Base-by-base conservation (phyloP, 2,329 filamentous ascomycete species). In the Clonostachys rosea region DNA sequence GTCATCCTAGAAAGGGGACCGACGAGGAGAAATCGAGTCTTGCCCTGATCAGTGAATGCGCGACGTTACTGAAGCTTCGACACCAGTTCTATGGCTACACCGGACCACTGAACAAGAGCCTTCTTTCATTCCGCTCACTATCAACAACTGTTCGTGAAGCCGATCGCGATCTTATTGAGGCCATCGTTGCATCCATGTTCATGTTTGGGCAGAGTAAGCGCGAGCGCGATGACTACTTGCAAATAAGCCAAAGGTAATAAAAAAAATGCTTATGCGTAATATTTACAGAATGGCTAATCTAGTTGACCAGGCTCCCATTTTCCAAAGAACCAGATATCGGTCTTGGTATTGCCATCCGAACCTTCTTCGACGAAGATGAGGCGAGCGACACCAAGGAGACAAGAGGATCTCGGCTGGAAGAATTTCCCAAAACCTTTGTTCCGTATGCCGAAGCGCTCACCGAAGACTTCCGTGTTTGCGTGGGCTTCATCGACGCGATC, bases 81-180 rank as follows among this genome's bases (percentile, higher is more conserved):
- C 94, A 99, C 63, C 81, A 89, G 56, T 77, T 80, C 5, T 91
- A 92, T 56, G 94, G 94, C 33, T 99, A 96, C 67, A 96, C 92
- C 3, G 94, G 94, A 1, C 92, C 94, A 2, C 77, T 99, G 2
- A 96, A 91, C 73, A 86, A 94, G 65, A 91, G 92, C 55, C 76
- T 96, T 45, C 76, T 99, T 40, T 85, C 84, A 24, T 99, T 91
- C 72, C 87, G 90, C 50, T 91, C 90, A 2, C 76, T 97, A 49
- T 84, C 90, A 39, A 86, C 86, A 3, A 83, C 88, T 39, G 84
- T 96, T 20, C 86, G 91, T 37, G 82, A 86, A 53, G 83, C 84
- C 34, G 76, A 95, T 53, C 83, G 94, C 43, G 91, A 95, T 62
- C 70, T 97, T 35, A 71, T 94, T 13, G 94, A 99, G 67, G 87